Evolutionary conservation across 1,284 basidiomycete genomes (phyloP).

Genomic region (Meripilus lineatus): DNA sequence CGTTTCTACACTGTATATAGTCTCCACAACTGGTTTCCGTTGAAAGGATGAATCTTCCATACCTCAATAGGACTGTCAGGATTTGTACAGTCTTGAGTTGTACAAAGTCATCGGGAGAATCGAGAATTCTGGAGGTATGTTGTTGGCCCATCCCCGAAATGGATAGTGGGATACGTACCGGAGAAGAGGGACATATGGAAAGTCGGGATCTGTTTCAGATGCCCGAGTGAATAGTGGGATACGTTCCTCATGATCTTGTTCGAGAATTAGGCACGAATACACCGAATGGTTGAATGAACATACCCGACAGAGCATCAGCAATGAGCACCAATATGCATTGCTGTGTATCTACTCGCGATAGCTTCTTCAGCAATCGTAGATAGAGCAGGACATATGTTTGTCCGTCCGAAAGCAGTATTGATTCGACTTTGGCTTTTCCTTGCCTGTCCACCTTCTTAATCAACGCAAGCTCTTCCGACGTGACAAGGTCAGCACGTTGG

Average conservation of each 20-base stretch:
- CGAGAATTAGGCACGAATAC: not conserved
- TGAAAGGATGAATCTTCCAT: slow-evolving; percentile 15
- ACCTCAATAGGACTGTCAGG: slow-evolving; percentile 82
- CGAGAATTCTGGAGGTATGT: slow-evolving; percentile 53
- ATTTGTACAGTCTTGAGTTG: slow-evolving; percentile 89
- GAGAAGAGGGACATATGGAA: slow-evolving; percentile 82
- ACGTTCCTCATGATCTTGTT: slow-evolving; percentile 70
- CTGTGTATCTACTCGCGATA: slow-evolving; percentile 90
- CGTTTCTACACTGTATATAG: slow-evolving; percentile 53
- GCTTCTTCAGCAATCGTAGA: slow-evolving; percentile 87
- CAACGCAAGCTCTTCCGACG: slow-evolving; percentile 83
- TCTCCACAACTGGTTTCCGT: not conserved
- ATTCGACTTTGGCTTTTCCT: slow-evolving; percentile 67
- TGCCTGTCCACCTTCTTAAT: slow-evolving; percentile 90
- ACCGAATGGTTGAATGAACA: not conserved
- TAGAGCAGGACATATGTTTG: slow-evolving; percentile 85
- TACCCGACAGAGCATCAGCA: slow-evolving; percentile 84
- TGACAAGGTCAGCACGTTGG: slow-evolving; percentile 90
- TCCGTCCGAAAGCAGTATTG: slow-evolving; percentile 75
- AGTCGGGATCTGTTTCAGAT: slow-evolving; percentile 62
- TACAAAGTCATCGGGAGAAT: slow-evolving; percentile 89
- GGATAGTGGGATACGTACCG: slow-evolving; percentile 44
- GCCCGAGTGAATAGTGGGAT: slow-evolving; percentile 69
- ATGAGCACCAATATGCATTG: slow-evolving; percentile 91
- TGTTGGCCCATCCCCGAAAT: not conserved